Conservation (phyloP, 345 rosid species). For the Eucalyptus marginata region DNA sequence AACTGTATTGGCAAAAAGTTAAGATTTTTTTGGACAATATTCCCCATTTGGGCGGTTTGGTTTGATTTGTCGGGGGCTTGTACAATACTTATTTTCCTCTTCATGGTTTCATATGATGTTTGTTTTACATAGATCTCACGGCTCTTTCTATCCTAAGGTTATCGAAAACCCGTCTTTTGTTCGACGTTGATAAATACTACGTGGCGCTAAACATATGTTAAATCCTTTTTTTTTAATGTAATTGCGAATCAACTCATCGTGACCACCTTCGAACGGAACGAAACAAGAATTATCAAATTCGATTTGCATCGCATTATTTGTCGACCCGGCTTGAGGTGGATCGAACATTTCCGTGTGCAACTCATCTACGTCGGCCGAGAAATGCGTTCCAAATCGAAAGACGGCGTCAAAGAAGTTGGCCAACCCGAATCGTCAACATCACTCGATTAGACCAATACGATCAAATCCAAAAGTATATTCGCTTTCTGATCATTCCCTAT, state of each 20-base stretch:
- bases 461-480: not conserved
- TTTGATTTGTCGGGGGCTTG: not conserved
- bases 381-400: not conserved
- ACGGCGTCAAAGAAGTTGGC: not conserved
- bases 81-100: not conserved
- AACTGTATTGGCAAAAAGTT: fast-evolving
- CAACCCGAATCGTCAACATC: not conserved
- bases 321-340: not conserved
- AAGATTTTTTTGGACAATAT: too few species aligned
- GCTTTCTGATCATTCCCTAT: not conserved
- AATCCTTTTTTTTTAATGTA: too few species aligned
- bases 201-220: too few species aligned
- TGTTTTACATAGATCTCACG: too few species aligned
- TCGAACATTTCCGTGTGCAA: too few species aligned
- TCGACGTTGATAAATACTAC: too few species aligned
- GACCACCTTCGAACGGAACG: not conserved
- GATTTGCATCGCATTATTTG: not conserved
- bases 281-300: not conserved
- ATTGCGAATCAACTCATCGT: not conserved
- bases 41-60: not conserved
- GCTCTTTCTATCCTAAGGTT: too few species aligned
- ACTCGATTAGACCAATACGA: not conserved
- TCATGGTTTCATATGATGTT: not conserved
- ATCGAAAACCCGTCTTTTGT: too few species aligned
- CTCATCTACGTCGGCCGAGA: too few species aligned